A percentile compares a stretch with the other conserved stretches of the same genome.
These are phyloP conservation scores for Botrytis elliptica DNA, from an alignment of 2,329 filamentous ascomycete species.

Conservation along the genomic window DNA sequence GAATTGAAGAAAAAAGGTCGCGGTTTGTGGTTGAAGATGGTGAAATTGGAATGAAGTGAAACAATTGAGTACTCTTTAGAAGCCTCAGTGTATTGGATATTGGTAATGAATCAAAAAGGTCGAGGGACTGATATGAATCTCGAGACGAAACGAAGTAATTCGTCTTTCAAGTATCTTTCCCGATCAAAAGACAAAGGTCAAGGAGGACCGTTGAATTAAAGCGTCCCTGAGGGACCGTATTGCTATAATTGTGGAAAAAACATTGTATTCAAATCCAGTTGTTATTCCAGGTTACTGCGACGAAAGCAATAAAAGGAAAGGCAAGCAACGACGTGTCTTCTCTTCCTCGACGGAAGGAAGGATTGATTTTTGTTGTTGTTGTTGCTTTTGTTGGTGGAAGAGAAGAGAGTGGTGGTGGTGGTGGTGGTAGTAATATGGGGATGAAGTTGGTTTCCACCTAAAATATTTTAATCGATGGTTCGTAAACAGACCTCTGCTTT, in stretches of 20 bases:
- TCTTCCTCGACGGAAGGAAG: neutral
- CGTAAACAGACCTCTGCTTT: neutral
- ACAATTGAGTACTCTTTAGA: neutral
- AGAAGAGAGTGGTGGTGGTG: neutral
- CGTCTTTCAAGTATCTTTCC: constrained; percentile 25
- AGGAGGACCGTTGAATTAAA: constrained; percentile 30
- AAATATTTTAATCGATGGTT: neutral
- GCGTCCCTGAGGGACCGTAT: constrained; percentile 49
- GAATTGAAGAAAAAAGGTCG: constrained; percentile 6
- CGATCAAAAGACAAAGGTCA: constrained; percentile 23
- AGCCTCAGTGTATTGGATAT: neutral
- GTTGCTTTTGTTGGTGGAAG: neutral
- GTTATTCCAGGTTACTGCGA: constrained; percentile 28
- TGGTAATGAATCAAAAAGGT: neutral
- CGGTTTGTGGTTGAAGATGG: neutral
- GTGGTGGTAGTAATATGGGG: neutral
- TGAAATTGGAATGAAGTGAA: constrained; percentile 12
- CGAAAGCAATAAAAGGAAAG: constrained; percentile 12
- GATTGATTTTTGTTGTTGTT: neutral
- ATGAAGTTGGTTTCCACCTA: neutral
- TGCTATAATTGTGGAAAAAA: constrained; percentile 41
- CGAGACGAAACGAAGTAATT: constrained; percentile 14
- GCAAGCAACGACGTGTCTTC: neutral
- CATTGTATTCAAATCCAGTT: constrained; percentile 33
- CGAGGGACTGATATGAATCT: neutral